Percentiles rank a stretch among this genome's conserved stretches.
Conservation (phyloP, 2,329 filamentous ascomycete genomes). For the Venturia aucupariae region DNA sequence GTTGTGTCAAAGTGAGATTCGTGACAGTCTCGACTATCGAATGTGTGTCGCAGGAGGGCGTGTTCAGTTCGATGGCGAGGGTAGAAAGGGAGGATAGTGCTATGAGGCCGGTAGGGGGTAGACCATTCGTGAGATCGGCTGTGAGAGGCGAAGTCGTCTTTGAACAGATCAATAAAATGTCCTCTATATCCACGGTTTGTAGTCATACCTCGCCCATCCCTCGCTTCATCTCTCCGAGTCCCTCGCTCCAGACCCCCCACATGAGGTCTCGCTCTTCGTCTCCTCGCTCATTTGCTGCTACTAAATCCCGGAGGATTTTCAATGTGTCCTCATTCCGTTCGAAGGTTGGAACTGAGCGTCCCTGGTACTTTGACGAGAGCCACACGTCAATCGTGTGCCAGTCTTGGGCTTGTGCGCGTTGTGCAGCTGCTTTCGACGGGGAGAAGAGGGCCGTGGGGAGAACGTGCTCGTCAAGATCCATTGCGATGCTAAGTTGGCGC, state of each 20-base stretch:
- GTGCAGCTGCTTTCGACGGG: slow-evolving; percentile 58
- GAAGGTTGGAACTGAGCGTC: slow-evolving; percentile 59
- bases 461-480: slow-evolving; percentile 11
- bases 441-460: slow-evolving; percentile 43
- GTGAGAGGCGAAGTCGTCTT: neutral
- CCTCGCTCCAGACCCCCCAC: slow-evolving; percentile 48
- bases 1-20: slow-evolving; percentile 4
- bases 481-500: neutral
- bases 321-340: slow-evolving; percentile 83
- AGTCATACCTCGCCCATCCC: slow-evolving; percentile 17
- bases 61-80: slow-evolving; percentile 6
- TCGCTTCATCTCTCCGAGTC: slow-evolving; percentile 45
- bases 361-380: slow-evolving; percentile 60
- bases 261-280: slow-evolving; percentile 59
- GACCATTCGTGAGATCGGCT: neutral
- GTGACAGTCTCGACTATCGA: slow-evolving; percentile 13
- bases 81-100: slow-evolving; percentile 2
- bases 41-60: slow-evolving; percentile 2
- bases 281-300: slow-evolving; percentile 65
- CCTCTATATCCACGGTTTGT: neutral
- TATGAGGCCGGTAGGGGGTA: neutral
- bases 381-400: slow-evolving; percentile 84
- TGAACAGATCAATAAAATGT: neutral
- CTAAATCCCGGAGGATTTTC: slow-evolving; percentile 62
- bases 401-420: slow-evolving; percentile 76